Percentiles rank a stretch among this genome's conserved stretches.
These are phyloP conservation scores for Diaporthe australafricana DNA, from an alignment of 2,329 filamentous ascomycete species.

Conservation along the genomic window DNA sequence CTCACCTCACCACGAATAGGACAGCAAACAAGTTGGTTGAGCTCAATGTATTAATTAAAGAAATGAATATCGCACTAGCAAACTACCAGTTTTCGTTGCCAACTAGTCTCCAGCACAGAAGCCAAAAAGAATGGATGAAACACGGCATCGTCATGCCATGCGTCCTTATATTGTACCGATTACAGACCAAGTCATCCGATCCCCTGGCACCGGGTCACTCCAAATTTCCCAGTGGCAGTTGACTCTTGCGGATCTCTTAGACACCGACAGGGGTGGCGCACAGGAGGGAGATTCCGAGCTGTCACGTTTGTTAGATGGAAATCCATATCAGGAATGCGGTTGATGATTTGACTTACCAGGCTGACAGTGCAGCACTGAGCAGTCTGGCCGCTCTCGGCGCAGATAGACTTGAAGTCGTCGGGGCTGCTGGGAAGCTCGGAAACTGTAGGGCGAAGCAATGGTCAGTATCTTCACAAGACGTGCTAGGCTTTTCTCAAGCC, in stretches of 20 bases:
- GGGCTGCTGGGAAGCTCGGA: neutral
- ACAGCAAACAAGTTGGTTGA: neutral
- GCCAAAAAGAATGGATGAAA: slow-evolving; percentile 13
- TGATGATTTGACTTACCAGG: neutral
- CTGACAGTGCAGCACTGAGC: slow-evolving; percentile 21
- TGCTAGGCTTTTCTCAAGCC: neutral
- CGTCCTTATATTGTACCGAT: neutral
- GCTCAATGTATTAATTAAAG: slow-evolving; percentile 28
- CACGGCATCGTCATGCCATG: slow-evolving; percentile 18
- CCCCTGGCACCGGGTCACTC: neutral
- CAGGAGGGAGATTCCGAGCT: slow-evolving; percentile 16
- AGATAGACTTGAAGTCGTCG: neutral
- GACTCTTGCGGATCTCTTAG: neutral
- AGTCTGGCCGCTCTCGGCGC: neutral
- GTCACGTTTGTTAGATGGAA: neutral
- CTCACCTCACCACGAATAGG: too few relatives aligned
- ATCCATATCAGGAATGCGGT: accelerated
- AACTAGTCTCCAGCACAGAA: slow-evolving; percentile 14
- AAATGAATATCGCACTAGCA: neutral
- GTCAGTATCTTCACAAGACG: neutral
- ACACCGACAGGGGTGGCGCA: slow-evolving; percentile 19
- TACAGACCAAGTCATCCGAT: neutral
- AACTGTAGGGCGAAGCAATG: neutral
- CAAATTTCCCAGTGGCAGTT: neutral
- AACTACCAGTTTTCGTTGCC: slow-evolving; percentile 6